Base-by-base conservation (phyloP, 169 alveolate species). In the Babesia ovata region DNA sequence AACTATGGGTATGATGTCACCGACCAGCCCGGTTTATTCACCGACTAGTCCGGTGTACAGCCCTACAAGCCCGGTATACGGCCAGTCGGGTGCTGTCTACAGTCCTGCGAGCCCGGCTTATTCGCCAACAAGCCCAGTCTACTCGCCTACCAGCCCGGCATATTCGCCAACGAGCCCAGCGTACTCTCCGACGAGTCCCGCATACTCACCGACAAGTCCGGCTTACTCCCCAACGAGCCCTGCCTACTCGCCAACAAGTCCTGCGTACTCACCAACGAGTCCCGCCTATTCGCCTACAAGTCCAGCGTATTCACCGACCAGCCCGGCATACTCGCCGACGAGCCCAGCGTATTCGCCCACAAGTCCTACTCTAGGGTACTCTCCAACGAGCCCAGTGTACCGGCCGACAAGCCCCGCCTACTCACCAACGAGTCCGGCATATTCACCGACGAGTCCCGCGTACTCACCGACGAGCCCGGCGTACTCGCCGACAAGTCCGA, bases 161-260 rank as follows among this genome's bases (percentile, higher is more conserved):
- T 61, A 89, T 73, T 57, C 82, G 70, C 67, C 93, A 7, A 81
- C 96, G 0, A 86, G 93, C 9, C 97, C 97, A 39, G 85, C 78
- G 53, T 89, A 93, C 66, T 90, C 93, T 9, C 97, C 97, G 12
- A 74, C 96, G 36, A 91, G 96, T 3, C 98, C 98, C 0, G 88
- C 91, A 3, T 94, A 93, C 75, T 90, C 96, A 0, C 98, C 98
- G 4, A 93, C 98, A 2, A 95, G 98, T n/a, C 96, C 96, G 39
- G 93, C 70, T 45, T 85, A 63, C 78, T 88, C 88, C 0, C 84
- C 87, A 16, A 71, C 87, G 45, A 90, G 95, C 22, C 95, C 95
- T 22, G 90, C 90, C 19, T 91, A 91, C 63, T 75, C 89, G 52
- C 94, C 95, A 4, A 70, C 96, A 12, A 88, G 95, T 17, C 97